Evolutionary conservation across 2,329 filamentous ascomycete species (phyloP).

Genomic region (Parasarocladium wereldwijsianum): DNA sequence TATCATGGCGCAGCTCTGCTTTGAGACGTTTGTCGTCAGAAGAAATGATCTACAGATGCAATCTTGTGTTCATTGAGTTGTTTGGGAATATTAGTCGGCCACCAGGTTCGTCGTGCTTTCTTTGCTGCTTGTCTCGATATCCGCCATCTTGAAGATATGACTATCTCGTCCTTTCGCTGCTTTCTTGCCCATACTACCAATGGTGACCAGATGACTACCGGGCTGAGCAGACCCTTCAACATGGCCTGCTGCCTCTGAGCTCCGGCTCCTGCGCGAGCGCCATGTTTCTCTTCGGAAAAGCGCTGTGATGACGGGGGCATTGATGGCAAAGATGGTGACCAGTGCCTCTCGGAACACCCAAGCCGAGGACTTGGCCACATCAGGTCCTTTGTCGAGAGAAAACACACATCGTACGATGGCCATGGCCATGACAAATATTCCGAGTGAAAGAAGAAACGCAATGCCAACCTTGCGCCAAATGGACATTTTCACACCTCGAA

Average conservation of each 20-base stretch:
- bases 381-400: conserved; percentile 3
- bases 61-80: no score
- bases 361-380: conserved; percentile 3
- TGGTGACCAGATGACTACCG: not conserved
- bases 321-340: conserved; percentile 5
- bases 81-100: not conserved
- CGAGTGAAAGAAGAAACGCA: conserved; percentile 4
- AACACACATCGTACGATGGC: conserved; percentile 4
- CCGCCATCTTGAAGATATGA: conserved; percentile 3
- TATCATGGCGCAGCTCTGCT: no score
- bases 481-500: conserved; percentile 1
- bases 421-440: conserved; percentile 5
- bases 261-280: not conserved
- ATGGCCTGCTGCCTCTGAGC: not conserved
- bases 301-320: conserved; percentile 3
- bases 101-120: conserved; percentile 4
- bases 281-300: conserved; percentile 4
- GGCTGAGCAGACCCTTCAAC: not conserved
- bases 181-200: not conserved
- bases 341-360: conserved; percentile 5
- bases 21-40: no score
- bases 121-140: conserved; percentile 3
- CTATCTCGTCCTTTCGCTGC: not conserved
- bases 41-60: no score
- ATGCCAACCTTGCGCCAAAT: conserved; percentile 3